Conservation (phyloP, 2,329 filamentous ascomycete genomes). For the Fonsecaea pedrosoi region DNA sequence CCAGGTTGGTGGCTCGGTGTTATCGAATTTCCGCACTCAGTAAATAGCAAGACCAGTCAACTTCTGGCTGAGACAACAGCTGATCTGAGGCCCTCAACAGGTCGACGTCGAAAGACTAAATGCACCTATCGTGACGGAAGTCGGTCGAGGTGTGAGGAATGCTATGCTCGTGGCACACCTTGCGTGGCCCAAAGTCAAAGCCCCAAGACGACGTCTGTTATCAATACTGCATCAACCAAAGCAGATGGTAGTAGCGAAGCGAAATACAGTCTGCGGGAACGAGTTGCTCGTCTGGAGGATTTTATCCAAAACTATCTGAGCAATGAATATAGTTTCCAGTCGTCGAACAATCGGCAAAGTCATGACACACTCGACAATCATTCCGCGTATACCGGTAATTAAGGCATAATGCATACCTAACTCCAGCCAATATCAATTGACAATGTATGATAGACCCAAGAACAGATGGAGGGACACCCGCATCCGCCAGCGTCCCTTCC, state of each 20-base stretch:
- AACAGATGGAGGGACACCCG: background rate
- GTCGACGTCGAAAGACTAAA: constrained; percentile 17
- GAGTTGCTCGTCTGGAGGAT: constrained; percentile 13
- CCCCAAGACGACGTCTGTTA: background rate
- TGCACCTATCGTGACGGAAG: background rate
- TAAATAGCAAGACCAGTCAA: background rate
- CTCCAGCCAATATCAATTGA: background rate
- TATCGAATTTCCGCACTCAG: background rate
- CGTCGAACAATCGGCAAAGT: background rate
- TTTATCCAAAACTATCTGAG: constrained; percentile 8
- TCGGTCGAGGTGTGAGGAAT: constrained; percentile 12
- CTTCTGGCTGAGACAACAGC: background rate
- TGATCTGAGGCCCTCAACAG: background rate
- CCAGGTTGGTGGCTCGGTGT: background rate
- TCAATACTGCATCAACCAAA: background rate
- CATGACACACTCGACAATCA: background rate
- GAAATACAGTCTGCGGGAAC: constrained; percentile 19
- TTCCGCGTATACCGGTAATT: background rate
- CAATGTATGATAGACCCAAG: background rate
- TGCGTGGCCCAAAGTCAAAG: constrained; percentile 12
- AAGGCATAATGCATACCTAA: background rate
- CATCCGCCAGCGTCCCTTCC: background rate
- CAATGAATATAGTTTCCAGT: constrained; percentile 1
- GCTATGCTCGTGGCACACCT: constrained; percentile 10
- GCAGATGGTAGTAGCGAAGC: background rate